Evolutionary conservation across 129 eudicot genomes (phyloP), one percentile per base, ranked within the genome.

Genomic region (Erigeron canadensis): DNA sequence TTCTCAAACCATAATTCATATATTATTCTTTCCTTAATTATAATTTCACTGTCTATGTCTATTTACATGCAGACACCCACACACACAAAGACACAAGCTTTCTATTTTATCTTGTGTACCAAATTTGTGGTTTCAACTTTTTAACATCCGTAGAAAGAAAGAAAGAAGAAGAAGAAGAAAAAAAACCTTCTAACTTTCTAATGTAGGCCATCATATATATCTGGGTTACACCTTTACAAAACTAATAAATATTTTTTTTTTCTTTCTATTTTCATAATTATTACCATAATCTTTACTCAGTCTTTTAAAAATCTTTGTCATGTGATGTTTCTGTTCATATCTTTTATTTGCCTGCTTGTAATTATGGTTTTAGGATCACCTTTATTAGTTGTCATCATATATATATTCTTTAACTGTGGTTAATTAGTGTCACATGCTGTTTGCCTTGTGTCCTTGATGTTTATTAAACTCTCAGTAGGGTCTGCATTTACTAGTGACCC

Each of bases 321-420:
- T 77, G 85, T 74, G 85, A 73, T 73, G 68, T 70, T 58, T 72
- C 90, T 73, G 80, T 59, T 78, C 72, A 60, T 60, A 34, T 59
- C 47, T 6, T 61, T 66, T 65, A 50, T 74, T 55, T 50, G 70
- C 70, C 74, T 82, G 56, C 57, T 66, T 72, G 70, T 78, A 47
- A 46, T 57, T 51, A 76, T 67, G 67, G 38, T 54, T 73, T 73
- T 54, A 47, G 53, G 45, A 66, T 57, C 75, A 21, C 75, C 63
- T 80, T 68, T 79, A 22, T 80, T 80, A 62, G 23, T 23, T 58
- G 4, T 22, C 4, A 48, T 11, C 13, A 0, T n/a, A n/a, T n/a
- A n/a, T n/a, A n/a, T n/a, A n/a, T 22, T 54, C 67, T 55, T 40
- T 75, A 39, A 63, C 19, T 75, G 69, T 65, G 64, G 76, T 77